Base-by-base conservation (phyloP, 352 stramenopile genomes). In the Pythium scleroteichum region DNA sequence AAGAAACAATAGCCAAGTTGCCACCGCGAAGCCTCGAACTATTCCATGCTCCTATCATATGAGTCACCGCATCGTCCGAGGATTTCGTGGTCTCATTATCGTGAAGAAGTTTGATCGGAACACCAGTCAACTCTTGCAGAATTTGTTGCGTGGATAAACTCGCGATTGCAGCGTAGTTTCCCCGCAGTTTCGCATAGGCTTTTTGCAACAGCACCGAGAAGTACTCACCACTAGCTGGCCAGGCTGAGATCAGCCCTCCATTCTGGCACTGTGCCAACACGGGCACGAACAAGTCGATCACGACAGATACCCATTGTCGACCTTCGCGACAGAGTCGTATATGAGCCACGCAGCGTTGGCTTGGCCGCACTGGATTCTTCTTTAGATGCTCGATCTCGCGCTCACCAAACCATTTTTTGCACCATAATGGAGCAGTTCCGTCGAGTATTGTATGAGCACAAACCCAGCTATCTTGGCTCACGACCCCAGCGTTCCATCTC, bases 151-250 rank as follows among this genome's bases (percentile, higher is more conserved):
- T 76, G 1, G 78, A 17, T 24, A 78, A 41, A 0, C 8, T 41
- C 0, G 50, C 17, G 27, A 82, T 33, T 3, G 59, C 48, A 1
- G 38, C 42, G 40, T 84, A 90, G 55, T 68, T 74, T 4, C 76
- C 76, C 53, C 71, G 71, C 9, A 82, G 40, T 35, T 90, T 90
- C 5, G 74, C 80, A 16, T 71, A 77, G n/a, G 78, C 78, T 46
- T 90, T 90, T 19, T 88, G 74, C 0, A 90, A 59, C 4, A 87
- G 39, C 20, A 69, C 55, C 1, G 68, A 39, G 17, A 72, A 88
- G 4, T 75, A 32, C 26, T 85, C 74, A 2, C 74, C 72, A 32
- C 59, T 38, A 2, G 19, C 5, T 17, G 59, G 65, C 24, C 55
- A 70, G 14, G 64, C 40, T 12, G 56, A 45, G 1, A 48, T 29